Percentiles rank a stretch among this genome's conserved stretches.
phyloP scores from a whole-genome alignment of 371 early-diverging fungal species.

The Mortierella sp. region DNA sequence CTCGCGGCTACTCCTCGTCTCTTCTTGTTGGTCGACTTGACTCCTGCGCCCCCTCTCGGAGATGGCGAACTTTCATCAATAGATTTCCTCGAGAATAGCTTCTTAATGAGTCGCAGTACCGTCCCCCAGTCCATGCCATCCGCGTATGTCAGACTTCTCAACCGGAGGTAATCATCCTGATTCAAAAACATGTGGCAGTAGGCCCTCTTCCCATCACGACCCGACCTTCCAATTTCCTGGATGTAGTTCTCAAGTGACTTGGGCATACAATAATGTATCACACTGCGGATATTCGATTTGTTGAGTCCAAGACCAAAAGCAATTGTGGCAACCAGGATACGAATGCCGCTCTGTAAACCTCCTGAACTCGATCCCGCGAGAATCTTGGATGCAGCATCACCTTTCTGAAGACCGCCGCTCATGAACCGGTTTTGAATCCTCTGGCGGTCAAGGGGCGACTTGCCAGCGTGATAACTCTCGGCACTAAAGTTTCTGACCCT shows the following conservation, averaged over 20 bases:
- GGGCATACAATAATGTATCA: constrained; percentile 84
- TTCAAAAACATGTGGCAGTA: constrained; percentile 75
- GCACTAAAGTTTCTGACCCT: constrained; percentile 69
- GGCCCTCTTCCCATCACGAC: constrained; percentile 78
- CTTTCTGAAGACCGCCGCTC: constrained; percentile 31
- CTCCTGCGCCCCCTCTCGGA: too few species aligned
- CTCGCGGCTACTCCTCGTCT: not conserved
- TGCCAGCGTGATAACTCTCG: constrained; percentile 85
- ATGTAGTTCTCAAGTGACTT: constrained; percentile 86
- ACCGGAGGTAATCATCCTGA: constrained; percentile 72
- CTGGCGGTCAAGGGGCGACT: constrained; percentile 69
- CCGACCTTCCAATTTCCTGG: constrained; percentile 88
- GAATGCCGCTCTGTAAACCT: constrained; percentile 35
- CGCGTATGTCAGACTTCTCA: constrained; percentile 69
- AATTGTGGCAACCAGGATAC: constrained; percentile 85
- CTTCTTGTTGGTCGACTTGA: constrained; percentile 1
- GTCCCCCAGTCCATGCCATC: constrained; percentile 64
- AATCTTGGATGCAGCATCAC: constrained; percentile 3
- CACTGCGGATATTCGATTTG: constrained; percentile 82
- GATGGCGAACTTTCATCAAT: not conserved
- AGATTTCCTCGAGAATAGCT: constrained; percentile 51
- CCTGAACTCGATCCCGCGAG: constrained; percentile 9
- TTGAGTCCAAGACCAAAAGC: constrained; percentile 91
- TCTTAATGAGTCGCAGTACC: constrained; percentile 60
- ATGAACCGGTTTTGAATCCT: constrained; percentile 74